These are phyloP conservation scores for Suhomyces sp. DNA, from an alignment of 805 yeast species.

Conservation along the genomic window DNA sequence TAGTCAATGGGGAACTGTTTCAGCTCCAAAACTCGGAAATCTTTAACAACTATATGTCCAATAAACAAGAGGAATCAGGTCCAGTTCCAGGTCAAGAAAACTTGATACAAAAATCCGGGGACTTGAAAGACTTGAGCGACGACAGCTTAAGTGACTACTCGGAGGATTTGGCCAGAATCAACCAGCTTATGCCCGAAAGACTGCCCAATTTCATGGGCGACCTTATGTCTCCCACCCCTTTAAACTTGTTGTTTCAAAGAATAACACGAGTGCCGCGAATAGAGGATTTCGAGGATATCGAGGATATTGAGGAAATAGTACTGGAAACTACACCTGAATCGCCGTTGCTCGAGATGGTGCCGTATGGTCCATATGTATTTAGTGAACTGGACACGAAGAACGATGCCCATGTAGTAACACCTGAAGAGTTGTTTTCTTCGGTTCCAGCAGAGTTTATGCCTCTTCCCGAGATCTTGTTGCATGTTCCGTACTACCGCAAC, in stretches of 20 bases:
- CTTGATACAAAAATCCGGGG: neutral
- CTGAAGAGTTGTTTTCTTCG: constrained; percentile 14
- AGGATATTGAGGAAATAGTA: constrained; percentile 6
- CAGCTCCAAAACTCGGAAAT: constrained; percentile 26
- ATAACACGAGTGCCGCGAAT: neutral
- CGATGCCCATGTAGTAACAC: constrained; percentile 1
- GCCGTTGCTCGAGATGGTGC: neutral
- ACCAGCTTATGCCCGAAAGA: constrained; percentile 19
- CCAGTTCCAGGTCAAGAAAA: neutral
- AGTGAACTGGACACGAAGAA: neutral
- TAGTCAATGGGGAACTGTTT: constrained; percentile 24
- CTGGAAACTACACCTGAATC: neutral
- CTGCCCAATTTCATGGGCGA: constrained; percentile 13
- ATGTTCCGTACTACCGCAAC: constrained; percentile 59
- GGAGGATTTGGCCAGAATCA: constrained; percentile 34
- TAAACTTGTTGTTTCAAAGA: neutral
- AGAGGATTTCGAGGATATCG: constrained; percentile 6
- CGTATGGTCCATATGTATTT: neutral
- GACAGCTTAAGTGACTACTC: constrained; percentile 25
- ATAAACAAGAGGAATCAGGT: neutral
- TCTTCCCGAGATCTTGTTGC: constrained; percentile 57
- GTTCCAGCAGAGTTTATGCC: constrained; percentile 34
- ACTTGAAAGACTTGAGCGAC: neutral
- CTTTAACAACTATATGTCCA: constrained; percentile 19
- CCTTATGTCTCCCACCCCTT: neutral